Conservation (phyloP, 2,329 filamentous ascomycete genomes). For the Calonectria pseudoturangicola region DNA sequence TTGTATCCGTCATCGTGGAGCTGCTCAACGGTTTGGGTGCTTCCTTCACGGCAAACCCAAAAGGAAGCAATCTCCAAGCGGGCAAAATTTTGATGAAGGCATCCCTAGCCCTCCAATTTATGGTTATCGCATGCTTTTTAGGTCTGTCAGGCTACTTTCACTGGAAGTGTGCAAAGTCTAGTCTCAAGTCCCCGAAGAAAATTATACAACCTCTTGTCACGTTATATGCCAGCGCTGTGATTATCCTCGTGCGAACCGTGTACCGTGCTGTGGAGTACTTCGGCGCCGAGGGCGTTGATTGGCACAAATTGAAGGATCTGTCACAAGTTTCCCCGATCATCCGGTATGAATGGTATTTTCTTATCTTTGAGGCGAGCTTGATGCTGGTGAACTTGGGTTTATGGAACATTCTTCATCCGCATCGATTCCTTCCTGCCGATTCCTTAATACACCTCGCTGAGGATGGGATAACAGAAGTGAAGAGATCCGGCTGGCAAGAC, state of each 20-base stretch:
- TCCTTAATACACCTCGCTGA: conserved; percentile 67
- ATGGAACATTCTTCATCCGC: conserved; percentile 70
- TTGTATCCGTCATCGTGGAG: conserved; percentile 67
- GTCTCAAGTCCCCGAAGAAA: background rate
- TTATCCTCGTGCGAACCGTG: conserved; percentile 72
- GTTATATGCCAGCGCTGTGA: conserved; percentile 68
- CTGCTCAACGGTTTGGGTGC: conserved; percentile 67
- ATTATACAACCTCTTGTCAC: conserved; percentile 29
- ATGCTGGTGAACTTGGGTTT: conserved; percentile 71
- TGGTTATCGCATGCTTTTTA: conserved; percentile 67
- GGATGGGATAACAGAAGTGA: conserved; percentile 62
- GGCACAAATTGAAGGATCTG: conserved; percentile 37
- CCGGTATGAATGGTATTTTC: conserved; percentile 74
- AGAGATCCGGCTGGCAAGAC: conserved; percentile 1
- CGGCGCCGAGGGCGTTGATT: conserved; percentile 51
- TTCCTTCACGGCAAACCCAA: conserved; percentile 61
- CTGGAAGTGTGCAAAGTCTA: conserved; percentile 53
- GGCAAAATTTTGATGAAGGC: conserved; percentile 61
- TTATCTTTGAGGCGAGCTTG: conserved; percentile 70
- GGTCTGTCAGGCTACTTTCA: conserved; percentile 68
- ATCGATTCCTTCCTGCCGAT: conserved; percentile 67
- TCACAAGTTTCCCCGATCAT: conserved; percentile 63
- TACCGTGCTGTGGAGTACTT: conserved; percentile 70
- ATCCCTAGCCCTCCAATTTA: conserved; percentile 67
- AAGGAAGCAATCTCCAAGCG: conserved; percentile 53